A percentile compares a stretch with the other conserved stretches of the same genome.
Evolutionary conservation across 1,284 basidiomycete species (phyloP).

Genomic region (Heterobasidion annosum): DNA sequence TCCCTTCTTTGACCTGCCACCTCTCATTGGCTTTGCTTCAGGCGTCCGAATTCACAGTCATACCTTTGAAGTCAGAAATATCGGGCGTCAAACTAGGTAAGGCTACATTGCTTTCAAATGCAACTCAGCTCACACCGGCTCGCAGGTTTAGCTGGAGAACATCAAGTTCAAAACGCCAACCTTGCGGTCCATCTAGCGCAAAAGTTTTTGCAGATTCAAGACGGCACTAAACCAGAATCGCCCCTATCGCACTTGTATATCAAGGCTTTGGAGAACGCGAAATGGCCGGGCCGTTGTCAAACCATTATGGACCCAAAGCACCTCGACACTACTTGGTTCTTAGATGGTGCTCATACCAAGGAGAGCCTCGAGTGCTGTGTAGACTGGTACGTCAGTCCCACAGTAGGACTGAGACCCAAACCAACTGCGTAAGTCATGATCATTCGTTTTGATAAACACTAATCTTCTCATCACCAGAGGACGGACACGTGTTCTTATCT

Average conservation of each 20-base stretch:
- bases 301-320: slow-evolving; percentile 54
- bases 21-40: slow-evolving; percentile 15
- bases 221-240: background rate
- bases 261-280: slow-evolving; percentile 59
- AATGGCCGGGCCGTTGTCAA: slow-evolving; percentile 98
- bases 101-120: slow-evolving; percentile 5
- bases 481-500: slow-evolving; percentile 65
- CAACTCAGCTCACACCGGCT: background rate
- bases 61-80: slow-evolving; percentile 38
- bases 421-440: slow-evolving; percentile 6
- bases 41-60: slow-evolving; percentile 61
- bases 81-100: slow-evolving; percentile 56
- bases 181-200: slow-evolving; percentile 77
- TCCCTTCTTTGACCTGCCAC: background rate
- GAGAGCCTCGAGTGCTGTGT: slow-evolving; percentile 87
- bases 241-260: slow-evolving; percentile 12
- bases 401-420: slow-evolving; percentile 30
- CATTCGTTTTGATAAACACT: background rate
- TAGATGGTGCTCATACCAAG: slow-evolving; percentile 94
- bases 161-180: slow-evolving; percentile 87
- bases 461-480: background rate
- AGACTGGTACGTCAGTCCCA: slow-evolving; percentile 73
- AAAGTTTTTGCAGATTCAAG: slow-evolving; percentile 49
- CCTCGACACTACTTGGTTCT: slow-evolving; percentile 65
- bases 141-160: slow-evolving; percentile 77